Evolutionary conservation across 2,329 filamentous ascomycete species (phyloP).

Genomic region (Xylaria sp.): DNA sequence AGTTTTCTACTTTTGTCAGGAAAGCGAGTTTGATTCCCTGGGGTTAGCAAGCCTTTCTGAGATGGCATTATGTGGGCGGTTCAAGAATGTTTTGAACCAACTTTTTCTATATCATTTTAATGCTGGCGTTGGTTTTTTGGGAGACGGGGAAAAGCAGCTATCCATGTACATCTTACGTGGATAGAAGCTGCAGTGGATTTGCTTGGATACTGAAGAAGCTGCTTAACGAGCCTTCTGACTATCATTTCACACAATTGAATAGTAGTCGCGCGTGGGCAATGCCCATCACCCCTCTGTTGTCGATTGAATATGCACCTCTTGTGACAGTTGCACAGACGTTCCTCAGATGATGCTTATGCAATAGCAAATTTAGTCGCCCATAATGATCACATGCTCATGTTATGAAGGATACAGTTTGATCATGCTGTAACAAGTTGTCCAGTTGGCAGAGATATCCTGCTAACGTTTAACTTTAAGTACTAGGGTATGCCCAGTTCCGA

Average conservation of each 20-base stretch:
- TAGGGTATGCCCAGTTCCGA: constrained; percentile 1
- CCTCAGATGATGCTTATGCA: not conserved
- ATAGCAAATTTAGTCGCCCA: not conserved
- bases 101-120: constrained; percentile 30
- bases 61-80: constrained; percentile 6
- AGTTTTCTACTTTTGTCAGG: constrained; percentile 9
- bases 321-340: constrained; percentile 6
- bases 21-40: constrained; percentile 21
- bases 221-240: constrained; percentile 9
- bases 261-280: constrained; percentile 11
- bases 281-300: constrained; percentile 3
- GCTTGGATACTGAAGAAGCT: constrained; percentile 9
- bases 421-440: not conserved
- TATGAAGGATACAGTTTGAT: not conserved
- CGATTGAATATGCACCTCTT: not conserved
- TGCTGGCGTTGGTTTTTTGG: constrained; percentile 27
- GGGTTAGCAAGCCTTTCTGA: not conserved
- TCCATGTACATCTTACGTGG: not conserved
- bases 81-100: not conserved
- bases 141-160: too few relatives aligned
- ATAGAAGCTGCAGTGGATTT: constrained; percentile 15
- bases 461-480: not conserved
- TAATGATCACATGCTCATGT: not conserved
- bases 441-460: not conserved
- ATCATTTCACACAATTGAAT: constrained; percentile 27